Evolutionary conservation across 169 alveolate genomes (phyloP).

Genomic region (Eimeria necatrix): DNA sequence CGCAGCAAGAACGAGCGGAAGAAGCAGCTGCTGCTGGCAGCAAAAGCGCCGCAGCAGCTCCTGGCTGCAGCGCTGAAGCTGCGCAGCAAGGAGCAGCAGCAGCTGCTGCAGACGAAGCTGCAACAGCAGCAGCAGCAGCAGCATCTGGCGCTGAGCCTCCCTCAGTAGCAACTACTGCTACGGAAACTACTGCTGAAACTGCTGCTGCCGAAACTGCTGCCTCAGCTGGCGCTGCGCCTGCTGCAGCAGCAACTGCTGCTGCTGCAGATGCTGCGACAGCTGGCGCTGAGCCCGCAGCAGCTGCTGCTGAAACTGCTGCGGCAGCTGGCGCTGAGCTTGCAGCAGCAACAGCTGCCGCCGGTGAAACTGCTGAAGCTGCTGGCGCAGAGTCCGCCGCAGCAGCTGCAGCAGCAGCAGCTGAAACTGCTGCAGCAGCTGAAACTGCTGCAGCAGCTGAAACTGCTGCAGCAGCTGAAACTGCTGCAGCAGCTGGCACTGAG

Average conservation of each 20-base stretch:
- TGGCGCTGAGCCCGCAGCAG: neutral
- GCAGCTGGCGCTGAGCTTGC: neutral
- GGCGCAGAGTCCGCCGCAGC: neutral
- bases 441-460: neutral
- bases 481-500: neutral
- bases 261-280: neutral
- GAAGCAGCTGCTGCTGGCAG: constrained; percentile 5
- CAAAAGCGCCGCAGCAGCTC: neutral
- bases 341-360: neutral
- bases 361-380: neutral
- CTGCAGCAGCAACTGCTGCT: constrained; percentile 10
- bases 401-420: constrained; percentile 9
- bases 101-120: neutral
- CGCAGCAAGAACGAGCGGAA: neutral
- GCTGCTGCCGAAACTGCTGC: neutral
- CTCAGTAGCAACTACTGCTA: neutral
- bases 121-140: neutral
- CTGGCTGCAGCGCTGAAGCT: neutral
- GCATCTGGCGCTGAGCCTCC: neutral
- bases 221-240: neutral
- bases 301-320: neutral
- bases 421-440: neutral
- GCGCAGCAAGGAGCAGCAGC: neutral
- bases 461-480: neutral
- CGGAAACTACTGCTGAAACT: neutral